Conservation (phyloP, 2,329 filamentous ascomycete species). For the Colletotrichum horii region DNA sequence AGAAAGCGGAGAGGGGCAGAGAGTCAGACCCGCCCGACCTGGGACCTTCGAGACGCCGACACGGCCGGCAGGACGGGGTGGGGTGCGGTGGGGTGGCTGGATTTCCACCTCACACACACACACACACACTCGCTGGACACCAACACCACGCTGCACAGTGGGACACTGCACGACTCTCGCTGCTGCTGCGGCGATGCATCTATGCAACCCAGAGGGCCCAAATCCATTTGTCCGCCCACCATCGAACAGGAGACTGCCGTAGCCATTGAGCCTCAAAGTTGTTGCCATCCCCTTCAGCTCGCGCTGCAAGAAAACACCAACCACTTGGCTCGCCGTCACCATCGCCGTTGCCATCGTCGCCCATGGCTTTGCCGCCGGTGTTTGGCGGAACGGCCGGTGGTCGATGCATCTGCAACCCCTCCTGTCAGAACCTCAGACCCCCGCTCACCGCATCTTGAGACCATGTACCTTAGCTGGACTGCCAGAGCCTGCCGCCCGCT, state of each 20-base stretch:
- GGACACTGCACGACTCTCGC: not conserved
- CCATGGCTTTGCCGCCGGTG: not conserved
- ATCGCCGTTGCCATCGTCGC: not conserved
- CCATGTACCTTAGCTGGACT: not conserved
- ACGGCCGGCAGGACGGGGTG: not conserved
- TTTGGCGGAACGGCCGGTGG: not conserved
- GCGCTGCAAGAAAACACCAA: not conserved
- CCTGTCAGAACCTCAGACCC: not conserved
- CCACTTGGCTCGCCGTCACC: not conserved
- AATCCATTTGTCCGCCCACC: not conserved
- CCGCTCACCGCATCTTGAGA: slow-evolving; percentile 8
- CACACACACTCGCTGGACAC: not conserved
- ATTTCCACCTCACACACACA: not conserved
- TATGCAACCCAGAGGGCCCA: not conserved
- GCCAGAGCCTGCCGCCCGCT: not conserved
- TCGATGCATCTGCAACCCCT: not conserved
- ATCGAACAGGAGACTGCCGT: not conserved
- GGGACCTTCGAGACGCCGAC: slow-evolving; percentile 1
- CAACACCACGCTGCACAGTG: not conserved
- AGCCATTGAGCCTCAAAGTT: not conserved
- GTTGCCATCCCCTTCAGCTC: not conserved
- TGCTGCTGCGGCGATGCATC: not conserved
- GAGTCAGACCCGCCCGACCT: not conserved
- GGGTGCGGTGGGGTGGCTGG: not conserved
- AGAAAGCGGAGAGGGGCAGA: slow-evolving; percentile 18